These are phyloP conservation scores for Angomonas deanei DNA, from an alignment of 208 protist species.

Conservation along the genomic window DNA sequence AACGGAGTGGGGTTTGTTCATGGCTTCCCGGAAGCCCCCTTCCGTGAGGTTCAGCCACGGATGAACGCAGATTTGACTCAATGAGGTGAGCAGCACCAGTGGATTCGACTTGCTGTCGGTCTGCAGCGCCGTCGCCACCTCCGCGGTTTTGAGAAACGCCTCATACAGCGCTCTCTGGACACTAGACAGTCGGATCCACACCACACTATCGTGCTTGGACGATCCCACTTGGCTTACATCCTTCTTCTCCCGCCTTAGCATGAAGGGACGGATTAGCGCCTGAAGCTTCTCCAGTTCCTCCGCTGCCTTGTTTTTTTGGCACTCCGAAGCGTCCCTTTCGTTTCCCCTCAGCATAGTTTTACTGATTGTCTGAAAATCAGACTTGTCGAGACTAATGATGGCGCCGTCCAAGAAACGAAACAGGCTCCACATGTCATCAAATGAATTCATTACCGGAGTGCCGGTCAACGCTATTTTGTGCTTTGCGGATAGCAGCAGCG, in stretches of 20 bases:
- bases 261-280: constrained; percentile 53
- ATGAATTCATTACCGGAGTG: constrained; percentile 83
- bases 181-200: constrained; percentile 63
- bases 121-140: constrained; percentile 4
- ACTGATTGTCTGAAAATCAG: constrained; percentile 43
- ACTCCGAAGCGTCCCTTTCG: constrained; percentile 58
- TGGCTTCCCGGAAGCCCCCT: constrained; percentile 33
- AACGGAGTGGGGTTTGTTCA: constrained; percentile 19
- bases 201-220: constrained; percentile 66
- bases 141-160: constrained; percentile 35
- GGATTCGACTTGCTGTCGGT: constrained; percentile 20
- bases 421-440: constrained; percentile 82
- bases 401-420: constrained; percentile 74
- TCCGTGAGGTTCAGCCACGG: constrained; percentile 70
- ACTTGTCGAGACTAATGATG: constrained; percentile 31
- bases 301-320: constrained; percentile 25
- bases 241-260: constrained; percentile 76
- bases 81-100: constrained; percentile 59
- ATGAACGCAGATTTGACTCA: constrained; percentile 70
- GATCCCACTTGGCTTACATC: constrained; percentile 23
- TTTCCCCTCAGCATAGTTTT: constrained; percentile 61
- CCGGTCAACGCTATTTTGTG: constrained; percentile 82
- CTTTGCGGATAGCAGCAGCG: constrained; percentile 47
- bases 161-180: constrained; percentile 63
- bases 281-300: constrained; percentile 44